These are phyloP conservation scores for Corrigiola litoralis DNA, from an alignment of 179 eudicot genomes.

Conservation along the genomic window DNA sequence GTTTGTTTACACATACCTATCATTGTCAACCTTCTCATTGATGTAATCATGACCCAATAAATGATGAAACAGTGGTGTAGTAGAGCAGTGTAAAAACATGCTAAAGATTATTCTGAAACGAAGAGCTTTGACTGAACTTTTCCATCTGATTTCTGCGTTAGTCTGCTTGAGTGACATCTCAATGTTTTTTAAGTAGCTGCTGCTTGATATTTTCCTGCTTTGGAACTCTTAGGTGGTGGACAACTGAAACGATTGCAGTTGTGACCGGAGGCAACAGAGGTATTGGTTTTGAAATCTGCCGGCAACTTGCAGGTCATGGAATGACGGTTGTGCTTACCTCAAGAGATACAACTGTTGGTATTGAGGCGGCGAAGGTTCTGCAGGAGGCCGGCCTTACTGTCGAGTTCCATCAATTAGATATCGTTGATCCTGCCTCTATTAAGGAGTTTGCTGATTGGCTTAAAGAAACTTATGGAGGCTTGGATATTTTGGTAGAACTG, in stretches of 20 bases:
- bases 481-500: slow-evolving; percentile 69
- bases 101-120: no score
- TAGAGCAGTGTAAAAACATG: no score
- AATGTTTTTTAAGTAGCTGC: slow-evolving; percentile 1
- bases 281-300: slow-evolving; percentile 87
- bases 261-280: slow-evolving; percentile 98
- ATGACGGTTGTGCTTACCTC: slow-evolving; percentile 77
- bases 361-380: slow-evolving; percentile 80
- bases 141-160: no score
- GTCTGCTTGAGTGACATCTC: not conserved
- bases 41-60: no score
- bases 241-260: slow-evolving; percentile 68
- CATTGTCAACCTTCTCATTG: no score
- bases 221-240: slow-evolving; percentile 76
- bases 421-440: slow-evolving; percentile 60
- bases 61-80: no score
- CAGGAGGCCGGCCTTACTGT: slow-evolving; percentile 78
- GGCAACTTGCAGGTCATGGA: slow-evolving; percentile 76
- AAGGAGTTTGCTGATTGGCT: slow-evolving; percentile 58
- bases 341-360: slow-evolving; percentile 70
- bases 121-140: no score
- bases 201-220: not conserved
- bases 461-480: slow-evolving; percentile 56
- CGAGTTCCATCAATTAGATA: slow-evolving; percentile 78
- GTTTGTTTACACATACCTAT: no score